These are phyloP conservation scores for Chaetomium strumarium DNA, from an alignment of 2,329 filamentous ascomycete genomes.

Conservation along the genomic window DNA sequence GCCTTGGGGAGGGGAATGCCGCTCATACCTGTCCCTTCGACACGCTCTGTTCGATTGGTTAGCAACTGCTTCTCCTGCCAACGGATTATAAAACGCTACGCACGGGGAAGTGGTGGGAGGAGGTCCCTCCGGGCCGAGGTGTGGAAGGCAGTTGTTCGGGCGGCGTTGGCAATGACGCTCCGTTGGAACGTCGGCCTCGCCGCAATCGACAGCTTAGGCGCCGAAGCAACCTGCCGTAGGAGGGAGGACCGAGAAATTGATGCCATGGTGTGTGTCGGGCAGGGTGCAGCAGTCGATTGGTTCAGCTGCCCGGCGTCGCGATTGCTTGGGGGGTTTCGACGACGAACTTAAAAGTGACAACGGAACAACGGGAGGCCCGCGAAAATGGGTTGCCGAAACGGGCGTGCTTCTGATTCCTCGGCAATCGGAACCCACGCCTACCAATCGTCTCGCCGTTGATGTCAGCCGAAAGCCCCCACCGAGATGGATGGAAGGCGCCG, in stretches of 20 bases:
- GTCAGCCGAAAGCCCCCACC: constrained; percentile 23
- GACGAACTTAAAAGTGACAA: constrained; percentile 18
- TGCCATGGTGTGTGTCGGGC: constrained; percentile 41
- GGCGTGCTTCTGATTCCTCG: constrained; percentile 21
- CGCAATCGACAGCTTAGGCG: constrained; percentile 11
- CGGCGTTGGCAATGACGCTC: constrained; percentile 33
- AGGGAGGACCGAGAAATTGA: constrained; percentile 50
- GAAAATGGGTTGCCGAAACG: constrained; percentile 21
- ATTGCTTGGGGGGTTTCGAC: constrained; percentile 14
- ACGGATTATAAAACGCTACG: constrained; percentile 33
- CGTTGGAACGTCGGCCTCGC: constrained; percentile 26
- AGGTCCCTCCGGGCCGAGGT: constrained; percentile 69
- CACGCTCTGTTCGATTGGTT: constrained; percentile 49
- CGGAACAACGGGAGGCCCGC: constrained; percentile 13
- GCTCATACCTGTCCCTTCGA: constrained; percentile 66
- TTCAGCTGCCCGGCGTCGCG: constrained; percentile 13
- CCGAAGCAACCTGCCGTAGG: constrained; percentile 44
- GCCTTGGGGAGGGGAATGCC: neutral
- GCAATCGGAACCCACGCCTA: constrained; percentile 22
- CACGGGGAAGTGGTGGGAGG: constrained; percentile 81
- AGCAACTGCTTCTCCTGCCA: constrained; percentile 36
- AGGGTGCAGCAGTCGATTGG: constrained; percentile 21
- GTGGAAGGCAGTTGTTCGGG: constrained; percentile 76
- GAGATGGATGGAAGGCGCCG: neutral
- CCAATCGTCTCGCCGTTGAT: constrained; percentile 23